A percentile compares a stretch with the other conserved stretches of the same genome.
Evolutionary conservation across 2,329 filamentous ascomycete genomes (phyloP).

Genomic region (Colletotrichum musae): DNA sequence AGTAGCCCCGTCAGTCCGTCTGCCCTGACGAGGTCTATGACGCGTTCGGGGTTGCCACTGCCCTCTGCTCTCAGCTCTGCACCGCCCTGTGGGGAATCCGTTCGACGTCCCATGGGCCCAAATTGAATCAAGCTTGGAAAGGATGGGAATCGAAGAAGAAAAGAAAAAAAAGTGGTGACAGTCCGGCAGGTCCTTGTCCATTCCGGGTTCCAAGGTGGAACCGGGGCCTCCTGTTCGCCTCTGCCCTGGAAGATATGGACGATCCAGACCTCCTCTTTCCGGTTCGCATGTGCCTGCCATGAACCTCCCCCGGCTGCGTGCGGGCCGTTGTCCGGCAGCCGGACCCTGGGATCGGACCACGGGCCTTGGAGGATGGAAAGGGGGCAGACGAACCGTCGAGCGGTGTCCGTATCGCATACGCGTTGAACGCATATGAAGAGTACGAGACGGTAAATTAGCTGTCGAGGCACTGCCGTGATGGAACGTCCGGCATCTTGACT

Average conservation of each 20-base stretch:
- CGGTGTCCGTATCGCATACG: background rate
- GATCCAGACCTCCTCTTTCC: constrained; percentile 16
- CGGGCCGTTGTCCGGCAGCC: constrained; percentile 34
- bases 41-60: constrained; percentile 35
- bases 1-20: constrained; percentile 23
- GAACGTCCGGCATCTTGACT: constrained; percentile 14
- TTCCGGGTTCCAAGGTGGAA: constrained; percentile 10
- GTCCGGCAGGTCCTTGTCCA: constrained; percentile 1
- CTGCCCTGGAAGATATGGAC: constrained; percentile 25
- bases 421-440: background rate
- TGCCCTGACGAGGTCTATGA: constrained; percentile 39
- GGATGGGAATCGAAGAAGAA: background rate
- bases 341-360: constrained; percentile 34
- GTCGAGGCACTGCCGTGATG: constrained; percentile 29
- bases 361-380: background rate
- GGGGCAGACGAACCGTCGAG: background rate
- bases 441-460: constrained; percentile 34
- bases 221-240: constrained; percentile 13
- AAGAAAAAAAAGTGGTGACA: constrained; percentile 16
- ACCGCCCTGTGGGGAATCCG: constrained; percentile 32
- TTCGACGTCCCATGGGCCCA: background rate
- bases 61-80: constrained; percentile 10
- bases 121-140: constrained; percentile 12
- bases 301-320: constrained; percentile 12
- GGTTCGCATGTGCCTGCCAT: background rate